phyloP scores from a whole-genome alignment of 495 filamentous ascomycete genomes.

The Trichoderma gamsii region DNA sequence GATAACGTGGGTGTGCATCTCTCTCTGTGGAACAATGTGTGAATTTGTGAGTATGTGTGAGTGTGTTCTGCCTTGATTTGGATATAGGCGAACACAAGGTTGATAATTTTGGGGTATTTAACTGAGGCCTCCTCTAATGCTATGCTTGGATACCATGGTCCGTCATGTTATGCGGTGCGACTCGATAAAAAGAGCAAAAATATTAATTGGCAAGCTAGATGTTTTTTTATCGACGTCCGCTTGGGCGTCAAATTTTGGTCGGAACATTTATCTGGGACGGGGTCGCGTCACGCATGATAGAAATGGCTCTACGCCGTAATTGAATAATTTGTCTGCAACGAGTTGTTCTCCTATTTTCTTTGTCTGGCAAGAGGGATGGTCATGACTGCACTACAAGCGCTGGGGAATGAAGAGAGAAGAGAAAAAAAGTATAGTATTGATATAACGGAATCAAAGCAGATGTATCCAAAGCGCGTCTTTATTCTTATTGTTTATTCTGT shows the following conservation, averaged over 20 bases:
- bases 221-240: not conserved
- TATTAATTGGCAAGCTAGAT: not conserved
- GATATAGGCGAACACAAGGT: not conserved
- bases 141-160: not conserved
- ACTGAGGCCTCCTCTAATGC: not conserved
- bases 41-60: not conserved
- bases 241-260: constrained; percentile 10
- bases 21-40: not conserved
- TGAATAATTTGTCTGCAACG: constrained; percentile 25
- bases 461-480: not conserved
- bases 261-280: constrained; percentile 6
- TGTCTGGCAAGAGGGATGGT: not conserved
- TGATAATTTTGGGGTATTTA: not conserved
- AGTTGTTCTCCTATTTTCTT: not conserved
- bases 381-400: not conserved
- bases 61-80: not conserved
- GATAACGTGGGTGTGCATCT: not conserved
- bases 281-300: constrained; percentile 27
- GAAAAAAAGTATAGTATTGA: not conserved
- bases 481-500: not conserved
- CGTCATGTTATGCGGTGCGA: not conserved
- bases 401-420: not conserved
- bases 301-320: constrained; percentile 33
- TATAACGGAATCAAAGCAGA: not conserved
- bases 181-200: not conserved